Evolutionary conservation across 2,329 filamentous ascomycete species (phyloP), one percentile per base, ranked within the genome.

Genomic region (Paecilomyces sp.): DNA sequence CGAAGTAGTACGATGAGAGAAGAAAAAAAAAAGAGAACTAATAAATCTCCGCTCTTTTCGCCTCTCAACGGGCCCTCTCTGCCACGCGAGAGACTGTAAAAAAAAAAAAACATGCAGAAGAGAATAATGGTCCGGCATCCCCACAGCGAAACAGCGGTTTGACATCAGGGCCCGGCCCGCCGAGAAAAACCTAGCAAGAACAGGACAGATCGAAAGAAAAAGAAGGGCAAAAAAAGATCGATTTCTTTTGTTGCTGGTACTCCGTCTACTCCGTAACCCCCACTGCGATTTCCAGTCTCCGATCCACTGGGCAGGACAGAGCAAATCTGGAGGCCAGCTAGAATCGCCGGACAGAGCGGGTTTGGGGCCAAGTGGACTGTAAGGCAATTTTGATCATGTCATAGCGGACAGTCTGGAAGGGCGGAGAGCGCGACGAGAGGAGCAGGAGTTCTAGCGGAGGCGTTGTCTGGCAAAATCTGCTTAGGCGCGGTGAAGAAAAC

Each of bases 1-100:
- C 66, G 62, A 28, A 28, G 36, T 50, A 58, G 30, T 8, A 22
- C 41, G 41, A 47, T 6, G 41, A n/a, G 15, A 47, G n/a, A n/a
- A 1, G 8, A 47, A n/a, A 22, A 34, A 56, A 55, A 15, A 22
- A 12, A 3, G 8, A 33, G 6, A 33, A n/a, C 13, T 41, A 28
- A 28, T 28, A 28, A 9, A 30, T 11, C 53, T 25, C 31, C 31
- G 25, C 53, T 31, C 25, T 31, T 22, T 3, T 33, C 30, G 24
- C 9, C 54, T 22, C 54, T 31, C 12, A 55, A 33, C 54, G 54
- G 30, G 11, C n/a, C 24, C 25, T 28, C 6, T 55, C 33, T 34
- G 31, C 30, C 33, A 56, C 33, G 33, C 55, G 25, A 50, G 36
- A 31, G 6, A 41, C n/a, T 24, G 30, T 28, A 22, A 53, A 30